Conservation (phyloP, 352 stramenopile genomes). For the Phytophthora litchii region DNA sequence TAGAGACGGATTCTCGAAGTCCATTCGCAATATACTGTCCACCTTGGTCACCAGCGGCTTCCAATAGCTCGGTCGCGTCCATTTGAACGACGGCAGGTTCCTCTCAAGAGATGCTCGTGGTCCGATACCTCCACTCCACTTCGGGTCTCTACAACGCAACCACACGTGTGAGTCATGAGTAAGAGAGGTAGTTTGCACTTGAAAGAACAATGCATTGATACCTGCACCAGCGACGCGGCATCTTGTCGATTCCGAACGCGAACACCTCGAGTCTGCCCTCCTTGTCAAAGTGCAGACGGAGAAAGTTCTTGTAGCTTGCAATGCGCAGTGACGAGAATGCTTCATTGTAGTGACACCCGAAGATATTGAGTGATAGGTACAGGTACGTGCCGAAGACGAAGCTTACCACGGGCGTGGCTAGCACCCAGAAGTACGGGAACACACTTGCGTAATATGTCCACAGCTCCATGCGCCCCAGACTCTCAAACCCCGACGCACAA, state of each 20-base stretch:
- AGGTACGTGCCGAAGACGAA: slow-evolving; percentile 87
- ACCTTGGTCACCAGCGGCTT: slow-evolving; percentile 82
- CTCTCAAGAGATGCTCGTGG: slow-evolving; percentile 53
- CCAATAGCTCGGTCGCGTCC: slow-evolving; percentile 81
- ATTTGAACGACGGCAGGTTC: slow-evolving; percentile 72
- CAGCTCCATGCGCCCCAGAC: slow-evolving; percentile 71
- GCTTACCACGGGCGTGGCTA: slow-evolving; percentile 77
- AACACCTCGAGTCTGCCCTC: slow-evolving; percentile 84
- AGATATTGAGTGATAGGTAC: slow-evolving; percentile 86
- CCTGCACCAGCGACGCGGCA: slow-evolving; percentile 86
- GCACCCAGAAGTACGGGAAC: slow-evolving; percentile 89
- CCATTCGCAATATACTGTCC: slow-evolving; percentile 82
- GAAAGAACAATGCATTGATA: slow-evolving; percentile 26
- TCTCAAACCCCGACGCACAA: slow-evolving; percentile 62
- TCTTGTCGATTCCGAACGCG: slow-evolving; percentile 89
- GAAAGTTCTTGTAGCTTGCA: slow-evolving; percentile 91
- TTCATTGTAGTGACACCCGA: slow-evolving; percentile 90
- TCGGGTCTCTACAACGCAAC: slow-evolving; percentile 57
- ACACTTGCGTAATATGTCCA: slow-evolving; percentile 87
- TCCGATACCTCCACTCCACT: slow-evolving; percentile 73
- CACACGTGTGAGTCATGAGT: not conserved
- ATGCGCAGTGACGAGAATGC: slow-evolving; percentile 88
- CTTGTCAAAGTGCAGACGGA: slow-evolving; percentile 78
- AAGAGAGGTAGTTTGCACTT: slow-evolving; percentile 1
- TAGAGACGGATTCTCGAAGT: slow-evolving; percentile 84